phyloP scores from a whole-genome alignment of 371 early-diverging fungal species.

The Saksenaea oblongispora region DNA sequence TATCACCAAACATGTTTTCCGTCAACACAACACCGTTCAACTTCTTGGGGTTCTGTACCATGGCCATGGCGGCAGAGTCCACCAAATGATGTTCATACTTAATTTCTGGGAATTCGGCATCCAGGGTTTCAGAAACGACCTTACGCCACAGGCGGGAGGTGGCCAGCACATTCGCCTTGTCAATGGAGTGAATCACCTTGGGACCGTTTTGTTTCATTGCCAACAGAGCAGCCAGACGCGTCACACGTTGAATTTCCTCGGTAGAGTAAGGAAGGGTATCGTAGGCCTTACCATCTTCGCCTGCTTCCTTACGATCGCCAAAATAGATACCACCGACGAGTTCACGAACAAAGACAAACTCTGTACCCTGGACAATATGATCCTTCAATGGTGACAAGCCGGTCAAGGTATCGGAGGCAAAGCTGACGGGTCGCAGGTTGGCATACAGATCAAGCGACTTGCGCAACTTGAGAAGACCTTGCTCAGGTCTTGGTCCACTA shows the following conservation, averaged over 20 bases:
- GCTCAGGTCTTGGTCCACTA: conserved; percentile 90
- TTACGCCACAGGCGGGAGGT: conserved; percentile 96
- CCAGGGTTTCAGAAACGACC: conserved; percentile 85
- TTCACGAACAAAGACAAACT: conserved; percentile 93
- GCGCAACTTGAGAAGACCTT: conserved; percentile 89
- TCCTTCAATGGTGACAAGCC: conserved; percentile 88
- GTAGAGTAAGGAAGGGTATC: conserved; percentile 93
- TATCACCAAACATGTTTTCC: conserved; percentile 99
- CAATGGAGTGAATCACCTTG: conserved; percentile 85
- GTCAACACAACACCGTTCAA: conserved; percentile 95
- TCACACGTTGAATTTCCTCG: conserved; percentile 89
- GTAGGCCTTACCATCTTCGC: conserved; percentile 78
- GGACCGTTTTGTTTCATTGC: conserved; percentile 62
- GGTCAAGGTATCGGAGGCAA: conserved; percentile 85
- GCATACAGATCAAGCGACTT: conserved; percentile 92
- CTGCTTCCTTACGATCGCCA: conserved; percentile 89
- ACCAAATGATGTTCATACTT: conserved; percentile 86
- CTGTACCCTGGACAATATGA: conserved; percentile 84
- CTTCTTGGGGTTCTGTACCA: conserved; percentile 87
- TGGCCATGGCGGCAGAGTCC: conserved; percentile 96
- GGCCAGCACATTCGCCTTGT: conserved; percentile 98
- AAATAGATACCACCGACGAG: conserved; percentile 97
- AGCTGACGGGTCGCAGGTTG: conserved; percentile 93
- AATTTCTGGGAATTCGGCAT: conserved; percentile 86
- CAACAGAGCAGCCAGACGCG: conserved; percentile 88